Evolutionary conservation across 306 rosid species (phyloP), one percentile per base, ranked within the genome.

Genomic region (Cucurbita ficifolia): DNA sequence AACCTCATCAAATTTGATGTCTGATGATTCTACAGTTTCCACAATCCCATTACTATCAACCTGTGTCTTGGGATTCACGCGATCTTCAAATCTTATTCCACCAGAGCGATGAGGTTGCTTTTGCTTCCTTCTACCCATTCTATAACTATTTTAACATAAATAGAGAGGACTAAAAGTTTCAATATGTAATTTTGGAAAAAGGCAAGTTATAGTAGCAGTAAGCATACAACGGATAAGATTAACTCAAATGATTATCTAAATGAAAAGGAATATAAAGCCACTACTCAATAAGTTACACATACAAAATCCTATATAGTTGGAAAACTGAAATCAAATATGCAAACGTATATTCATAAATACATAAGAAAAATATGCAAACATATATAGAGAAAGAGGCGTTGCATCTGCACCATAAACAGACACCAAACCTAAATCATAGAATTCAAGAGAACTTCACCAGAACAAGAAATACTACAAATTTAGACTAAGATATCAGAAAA

Each of bases 121-220:
- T 80, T 90, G 92, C 79, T 85, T 86, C 80, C 84, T 83, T 76
- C 98, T 87, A 55, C 97, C 98, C 97, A 94, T 61, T 29, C 71
- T 53, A 75, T 43, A 45, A n/a, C 46, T 33, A 75, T 14, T 45
- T 21, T 21, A 39, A 33, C 22, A 55, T 18, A 72, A 39, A 35
- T 36, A 54, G 7, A 55, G 40, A n/a, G 14, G 29, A 18, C 73
- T 68, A 3, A 48, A 21, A 24, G 8, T 7, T 45, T 22, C 3
- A 69, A 48, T 14, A 48, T 22, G 57, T 22, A 68, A 46, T 24
- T 69, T 24, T 21, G 7, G 14, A 7, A 46, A 64, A 68, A 22
- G 36, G 7, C 13, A 21, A 68, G 40, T 14, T 13, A 68, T 21
- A 42, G 12, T 61, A 65, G 72, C 7, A 42, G 38, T 43, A 42